Base-by-base conservation (phyloP, 169 alveolate genomes). In the Plasmodium fragile region DNA sequence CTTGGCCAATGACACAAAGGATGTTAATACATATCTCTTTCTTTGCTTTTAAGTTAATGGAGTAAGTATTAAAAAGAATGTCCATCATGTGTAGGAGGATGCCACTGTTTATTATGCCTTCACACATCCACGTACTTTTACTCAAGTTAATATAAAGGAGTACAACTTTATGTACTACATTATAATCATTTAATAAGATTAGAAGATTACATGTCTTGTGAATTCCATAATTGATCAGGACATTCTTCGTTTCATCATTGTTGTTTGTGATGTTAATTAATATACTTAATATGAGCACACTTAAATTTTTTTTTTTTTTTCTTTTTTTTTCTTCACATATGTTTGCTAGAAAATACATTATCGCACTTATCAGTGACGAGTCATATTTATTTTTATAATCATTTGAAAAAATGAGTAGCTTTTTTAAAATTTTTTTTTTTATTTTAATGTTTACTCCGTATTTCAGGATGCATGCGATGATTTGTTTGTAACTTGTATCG, bases 11-110 rank as follows among this genome's bases (percentile, higher is more conserved):
- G 2, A 85, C 65, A 43, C 93, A 85, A 25, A 85, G 79, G 55
- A 85, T 85, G 34, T 85, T 85, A 32, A 85, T 85, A 49, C 93
- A 85, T 13, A 85, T 85, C 36, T 85, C 85, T 28, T 85, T 85
- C 79, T 75, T 85, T 73, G 59, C 18, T 52, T 43, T 32, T 16
- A 85, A 49, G 53, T 85, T 72, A 5, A 85, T 75, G 28, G 25
- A 52, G 53, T 85, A 85, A 5, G 52, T 39, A 75, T 53, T 36
- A 49, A 85, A 75, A 7, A 85, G 34, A 32, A 85, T 73, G 7
- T 85, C 93, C 10, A 85, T 49, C 39, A 85, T 73, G 43, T 85
- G 75, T 0, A 75, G 77, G 65, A 85, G 45, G 36, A 85, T 53
- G 4, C 93, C 93, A 8, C 79, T 85, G 69, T 73, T 85, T 18